Base-by-base conservation (phyloP, 208 protist species). In the Trypanosomatidae sp. region DNA sequence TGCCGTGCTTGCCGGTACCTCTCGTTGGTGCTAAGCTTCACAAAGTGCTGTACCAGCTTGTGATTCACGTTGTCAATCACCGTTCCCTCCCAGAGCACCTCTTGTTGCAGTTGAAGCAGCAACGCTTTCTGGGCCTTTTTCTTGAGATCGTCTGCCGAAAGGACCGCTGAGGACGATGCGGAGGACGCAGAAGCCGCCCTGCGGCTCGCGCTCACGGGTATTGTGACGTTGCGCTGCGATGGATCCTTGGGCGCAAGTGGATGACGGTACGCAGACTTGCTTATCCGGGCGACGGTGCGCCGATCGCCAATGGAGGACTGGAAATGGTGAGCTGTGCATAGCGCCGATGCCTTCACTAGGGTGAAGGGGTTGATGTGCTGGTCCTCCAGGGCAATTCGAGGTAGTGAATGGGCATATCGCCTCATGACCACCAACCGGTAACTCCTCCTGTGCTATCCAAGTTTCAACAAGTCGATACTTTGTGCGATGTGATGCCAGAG, bases 11-110 rank as follows among this genome's bases (percentile, higher is more conserved):
- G 78, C 1, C 92, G 86, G 76, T 97, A 97, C 76, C 93, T 94
- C 1, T 81, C 81, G 71, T 94, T 95, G 3, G 69, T 59, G 50
- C 77, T 77, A 9, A 97, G 86, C 70, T 85, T 88, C 7, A 83
- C 60, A 84, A 97, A 94, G 66, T 95, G 92, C 75, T 95, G 82
- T 1, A 95, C 85, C 7, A 97, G 78, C 2, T 81, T 36, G 74
- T 97, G 85, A 66, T 83, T 71, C n/a, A 81, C 64, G 67, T 91
- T 80, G 72, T 90, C 79, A 46, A 97, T 85, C 5, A 97, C 89
- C 3, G 88, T 93, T 44, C 90, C 90, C 60, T 93, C 89, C 91
- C 92, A 97, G 36, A 97, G 86, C 6, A 97, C 83, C 49, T 95
- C 88, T 66, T 94, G 83, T 71, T 95, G 90, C 77, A 95, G 66